A percentile compares a stretch with the other conserved stretches of the same genome.
These are phyloP conservation scores for Trichophyton benhamiae DNA, from an alignment of 2,329 filamentous ascomycete species.

Conservation along the genomic window DNA sequence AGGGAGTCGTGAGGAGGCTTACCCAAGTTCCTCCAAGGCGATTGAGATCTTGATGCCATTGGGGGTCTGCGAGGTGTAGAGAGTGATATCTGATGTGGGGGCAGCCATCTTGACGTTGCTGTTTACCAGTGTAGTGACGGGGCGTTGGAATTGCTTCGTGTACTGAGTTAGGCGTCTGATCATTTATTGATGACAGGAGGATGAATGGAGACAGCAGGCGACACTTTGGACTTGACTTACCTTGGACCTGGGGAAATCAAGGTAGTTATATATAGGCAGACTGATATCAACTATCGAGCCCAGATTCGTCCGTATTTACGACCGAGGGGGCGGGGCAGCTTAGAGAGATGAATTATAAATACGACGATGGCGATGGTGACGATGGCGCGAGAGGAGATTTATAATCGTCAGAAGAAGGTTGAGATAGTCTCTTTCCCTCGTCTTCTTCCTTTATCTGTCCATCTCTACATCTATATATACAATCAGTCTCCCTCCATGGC, in stretches of 20 bases:
- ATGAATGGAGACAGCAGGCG: too few relatives aligned
- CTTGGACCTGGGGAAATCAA: background rate
- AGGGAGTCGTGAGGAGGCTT: background rate
- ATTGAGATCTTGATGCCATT: constrained; percentile 89
- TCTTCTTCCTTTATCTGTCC: too few relatives aligned
- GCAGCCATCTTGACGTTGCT: constrained; percentile 7
- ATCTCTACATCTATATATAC: background rate
- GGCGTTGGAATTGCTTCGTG: constrained; percentile 8
- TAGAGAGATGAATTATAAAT: background rate
- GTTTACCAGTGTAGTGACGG: background rate
- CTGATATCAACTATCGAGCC: background rate
- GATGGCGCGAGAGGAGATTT: background rate
- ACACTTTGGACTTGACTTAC: too few relatives aligned
- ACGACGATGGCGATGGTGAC: background rate
- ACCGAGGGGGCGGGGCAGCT: background rate
- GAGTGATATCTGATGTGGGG: constrained; percentile 51
- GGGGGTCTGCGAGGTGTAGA: constrained; percentile 73
- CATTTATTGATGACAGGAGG: constrained; percentile 1
- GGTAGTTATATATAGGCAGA: background rate
- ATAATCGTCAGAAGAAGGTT: background rate
- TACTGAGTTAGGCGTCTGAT: constrained; percentile 9
- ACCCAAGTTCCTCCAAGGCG: constrained; percentile 68
- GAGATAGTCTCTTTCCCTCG: background rate
- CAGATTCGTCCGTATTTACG: background rate
- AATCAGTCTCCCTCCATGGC: background rate